These are phyloP conservation scores for Pestalotiopsis sp. DNA, from an alignment of 2,329 filamentous ascomycete species.

Conservation along the genomic window DNA sequence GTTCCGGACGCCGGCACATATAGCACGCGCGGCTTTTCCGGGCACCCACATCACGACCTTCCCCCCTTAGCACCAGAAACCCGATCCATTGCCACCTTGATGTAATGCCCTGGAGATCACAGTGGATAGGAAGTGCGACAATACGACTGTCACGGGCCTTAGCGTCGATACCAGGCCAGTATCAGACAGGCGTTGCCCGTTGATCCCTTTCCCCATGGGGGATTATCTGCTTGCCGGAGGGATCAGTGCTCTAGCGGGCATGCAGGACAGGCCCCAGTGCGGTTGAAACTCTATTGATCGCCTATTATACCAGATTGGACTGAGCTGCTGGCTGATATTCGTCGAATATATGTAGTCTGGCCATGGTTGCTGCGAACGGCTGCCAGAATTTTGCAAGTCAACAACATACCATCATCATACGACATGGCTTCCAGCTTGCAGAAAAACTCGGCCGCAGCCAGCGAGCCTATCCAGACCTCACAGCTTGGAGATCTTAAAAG, in stretches of 20 bases:
- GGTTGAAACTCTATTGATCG: background rate
- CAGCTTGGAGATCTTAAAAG: background rate
- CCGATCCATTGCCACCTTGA: background rate
- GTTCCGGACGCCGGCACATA: background rate
- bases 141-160: background rate
- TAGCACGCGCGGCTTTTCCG: background rate
- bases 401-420: background rate
- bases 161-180: background rate
- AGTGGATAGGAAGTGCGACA: background rate
- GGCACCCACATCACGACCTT: background rate
- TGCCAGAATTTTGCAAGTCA: background rate
- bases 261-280: background rate
- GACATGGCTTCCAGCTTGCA: background rate
- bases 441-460: background rate
- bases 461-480: background rate
- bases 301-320: background rate
- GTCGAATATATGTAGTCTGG: background rate
- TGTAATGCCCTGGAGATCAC: background rate
- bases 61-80: background rate
- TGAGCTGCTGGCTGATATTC: background rate
- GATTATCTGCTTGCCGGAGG: background rate
- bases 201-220: conserved; percentile 5
- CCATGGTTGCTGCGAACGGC: background rate
- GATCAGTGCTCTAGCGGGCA: background rate
- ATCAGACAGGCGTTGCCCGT: background rate